These are phyloP conservation scores for Teratosphaeria epicoccoides DNA, from an alignment of 2,329 filamentous ascomycete species.

Conservation along the genomic window DNA sequence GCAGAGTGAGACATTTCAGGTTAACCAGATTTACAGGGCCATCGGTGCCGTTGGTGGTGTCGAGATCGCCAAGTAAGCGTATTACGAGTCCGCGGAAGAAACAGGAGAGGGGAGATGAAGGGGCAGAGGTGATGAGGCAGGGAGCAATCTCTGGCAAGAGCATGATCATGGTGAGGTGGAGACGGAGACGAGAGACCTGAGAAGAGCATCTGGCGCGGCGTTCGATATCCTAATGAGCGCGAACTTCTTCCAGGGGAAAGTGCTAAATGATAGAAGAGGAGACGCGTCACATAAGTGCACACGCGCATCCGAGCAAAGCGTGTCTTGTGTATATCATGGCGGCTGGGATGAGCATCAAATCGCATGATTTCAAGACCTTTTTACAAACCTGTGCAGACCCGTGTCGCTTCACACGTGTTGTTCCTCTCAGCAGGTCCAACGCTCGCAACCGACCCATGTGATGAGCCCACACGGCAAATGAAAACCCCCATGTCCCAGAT, in stretches of 20 bases:
- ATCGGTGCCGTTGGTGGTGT: conserved; percentile 64
- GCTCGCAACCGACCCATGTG: no score
- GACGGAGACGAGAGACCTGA: not conserved
- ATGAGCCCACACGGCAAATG: no score
- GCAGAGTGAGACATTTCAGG: not conserved
- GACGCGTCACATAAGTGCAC: not conserved
- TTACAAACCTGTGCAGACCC: not conserved
- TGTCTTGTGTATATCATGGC: not conserved
- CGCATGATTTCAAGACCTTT: not conserved
- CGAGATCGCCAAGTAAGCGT: conserved; percentile 43
- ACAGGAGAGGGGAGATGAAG: not conserved
- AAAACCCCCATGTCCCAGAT: no score
- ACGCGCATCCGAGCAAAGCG: not conserved
- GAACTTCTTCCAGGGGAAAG: not conserved
- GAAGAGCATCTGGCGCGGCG: not conserved
- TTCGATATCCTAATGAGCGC: not conserved
- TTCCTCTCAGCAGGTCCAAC: no score
- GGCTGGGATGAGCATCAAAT: not conserved
- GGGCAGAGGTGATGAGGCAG: not conserved
- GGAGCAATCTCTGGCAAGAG: not conserved
- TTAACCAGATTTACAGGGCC: conserved; percentile 3
- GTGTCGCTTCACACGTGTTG: no score
- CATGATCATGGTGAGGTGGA: not conserved
- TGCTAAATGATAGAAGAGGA: not conserved
- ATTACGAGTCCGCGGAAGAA: not conserved